These are phyloP conservation scores for Gossypium anomalum DNA, from an alignment of 345 rosid species.

Conservation along the genomic window DNA sequence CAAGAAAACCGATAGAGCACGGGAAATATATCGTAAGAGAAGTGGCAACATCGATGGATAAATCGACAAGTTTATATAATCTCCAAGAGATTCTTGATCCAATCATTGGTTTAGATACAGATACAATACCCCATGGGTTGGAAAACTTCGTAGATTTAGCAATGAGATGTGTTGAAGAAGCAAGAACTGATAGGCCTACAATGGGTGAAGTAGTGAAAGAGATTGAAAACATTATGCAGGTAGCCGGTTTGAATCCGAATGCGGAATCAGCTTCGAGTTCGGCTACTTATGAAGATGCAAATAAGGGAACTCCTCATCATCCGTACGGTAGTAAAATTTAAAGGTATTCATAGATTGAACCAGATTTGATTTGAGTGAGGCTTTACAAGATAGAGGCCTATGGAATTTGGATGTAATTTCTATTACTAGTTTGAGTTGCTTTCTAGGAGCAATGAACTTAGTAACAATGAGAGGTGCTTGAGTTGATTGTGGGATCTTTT, in stretches of 20 bases:
- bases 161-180: constrained; percentile 56
- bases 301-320: neutral
- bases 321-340: neutral
- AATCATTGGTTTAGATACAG: constrained; percentile 35
- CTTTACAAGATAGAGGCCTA: neutral
- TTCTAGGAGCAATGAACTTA: neutral
- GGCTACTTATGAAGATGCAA: constrained; percentile 4
- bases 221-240: constrained; percentile 64
- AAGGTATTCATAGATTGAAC: neutral
- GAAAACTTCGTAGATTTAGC: constrained; percentile 61
- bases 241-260: constrained; percentile 54
- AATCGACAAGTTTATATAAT: constrained; percentile 47
- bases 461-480: constrained; percentile 17
- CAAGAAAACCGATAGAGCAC: constrained; percentile 65
- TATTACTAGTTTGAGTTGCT: neutral
- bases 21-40: constrained; percentile 88
- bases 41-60: constrained; percentile 51
- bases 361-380: neutral
- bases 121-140: constrained; percentile 41
- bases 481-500: neutral
- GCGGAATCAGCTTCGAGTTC: constrained; percentile 52
- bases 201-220: constrained; percentile 77
- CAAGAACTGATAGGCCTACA: constrained; percentile 53
- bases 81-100: constrained; percentile 67
- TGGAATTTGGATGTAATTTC: neutral